phyloP scores from a whole-genome alignment of 345 rosid genomes.

The Syzygium grande region DNA sequence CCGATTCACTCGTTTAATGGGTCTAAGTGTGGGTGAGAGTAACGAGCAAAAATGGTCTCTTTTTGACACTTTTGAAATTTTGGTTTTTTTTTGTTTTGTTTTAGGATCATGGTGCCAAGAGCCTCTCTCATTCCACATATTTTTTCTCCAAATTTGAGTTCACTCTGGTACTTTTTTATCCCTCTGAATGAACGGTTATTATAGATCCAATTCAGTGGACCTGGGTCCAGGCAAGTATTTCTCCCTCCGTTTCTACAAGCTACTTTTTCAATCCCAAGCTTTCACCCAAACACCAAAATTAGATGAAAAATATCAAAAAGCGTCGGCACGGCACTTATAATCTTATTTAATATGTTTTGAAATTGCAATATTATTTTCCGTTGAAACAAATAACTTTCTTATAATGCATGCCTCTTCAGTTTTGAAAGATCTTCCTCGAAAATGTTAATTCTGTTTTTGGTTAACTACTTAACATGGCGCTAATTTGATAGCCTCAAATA shows the following conservation, averaged over 20 bases:
- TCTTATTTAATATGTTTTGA: not conserved
- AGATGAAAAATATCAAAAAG: not conserved
- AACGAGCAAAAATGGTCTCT: not conserved
- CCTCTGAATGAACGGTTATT: too few species aligned
- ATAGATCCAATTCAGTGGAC: too few species aligned
- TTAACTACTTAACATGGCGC: not conserved
- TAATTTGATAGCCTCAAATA: not conserved
- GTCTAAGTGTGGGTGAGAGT: not conserved
- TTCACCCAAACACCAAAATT: not conserved
- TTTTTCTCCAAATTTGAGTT: too few species aligned
- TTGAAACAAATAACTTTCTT: not conserved
- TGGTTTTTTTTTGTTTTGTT: too few species aligned
- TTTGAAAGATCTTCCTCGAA: not conserved
- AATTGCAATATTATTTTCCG: not conserved
- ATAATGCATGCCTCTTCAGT: not conserved
- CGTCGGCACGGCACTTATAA: not conserved
- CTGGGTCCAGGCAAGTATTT: too few species aligned
- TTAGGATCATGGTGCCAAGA: too few species aligned
- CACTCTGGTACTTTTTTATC: not conserved
- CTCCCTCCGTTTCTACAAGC: too few species aligned
- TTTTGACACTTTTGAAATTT: too few species aligned
- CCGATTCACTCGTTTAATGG: too few species aligned
- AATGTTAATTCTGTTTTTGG: not conserved
- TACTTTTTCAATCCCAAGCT: not conserved
- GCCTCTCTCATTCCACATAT: too few species aligned